Conservation (phyloP, 495 filamentous ascomycete genomes). For the Lindgomyces ingoldianus region DNA sequence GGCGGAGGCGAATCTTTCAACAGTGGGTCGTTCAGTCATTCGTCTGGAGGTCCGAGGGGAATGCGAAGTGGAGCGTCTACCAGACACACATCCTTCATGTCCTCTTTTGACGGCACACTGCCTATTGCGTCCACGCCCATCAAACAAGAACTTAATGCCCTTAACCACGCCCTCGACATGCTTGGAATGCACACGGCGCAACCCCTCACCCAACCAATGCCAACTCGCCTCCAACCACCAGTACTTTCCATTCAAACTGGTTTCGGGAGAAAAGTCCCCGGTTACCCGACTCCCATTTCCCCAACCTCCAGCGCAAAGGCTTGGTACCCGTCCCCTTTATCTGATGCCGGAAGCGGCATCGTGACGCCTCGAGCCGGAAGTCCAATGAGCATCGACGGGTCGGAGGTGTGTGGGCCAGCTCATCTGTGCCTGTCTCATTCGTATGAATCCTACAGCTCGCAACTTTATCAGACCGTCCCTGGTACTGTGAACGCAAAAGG, state of each 20-base stretch:
- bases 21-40: not conserved
- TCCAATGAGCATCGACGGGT: slow-evolving; percentile 30
- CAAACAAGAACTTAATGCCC: not conserved
- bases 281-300: slow-evolving; percentile 17
- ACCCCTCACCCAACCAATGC: not conserved
- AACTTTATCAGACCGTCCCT: not conserved
- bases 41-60: not conserved
- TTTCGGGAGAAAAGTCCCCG: slow-evolving; percentile 2
- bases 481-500: too few species aligned
- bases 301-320: slow-evolving; percentile 17
- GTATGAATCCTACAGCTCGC: slow-evolving; percentile 6
- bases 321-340: slow-evolving; percentile 15
- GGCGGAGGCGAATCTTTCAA: not conserved
- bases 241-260: slow-evolving; percentile 10
- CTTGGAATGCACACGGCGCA: slow-evolving; percentile 18
- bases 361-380: not conserved
- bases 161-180: slow-evolving; percentile 19
- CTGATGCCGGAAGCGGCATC: slow-evolving; percentile 4
- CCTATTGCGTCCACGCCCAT: not conserved
- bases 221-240: not conserved
- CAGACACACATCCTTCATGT: slow-evolving; percentile 4
- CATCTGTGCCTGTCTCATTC: slow-evolving; percentile 15
- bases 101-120: slow-evolving; percentile 10
- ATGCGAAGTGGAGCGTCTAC: not conserved
- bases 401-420: slow-evolving; percentile 24